Evolutionary conservation across 345 rosid genomes (phyloP), one percentile per base, ranked within the genome.

Genomic region (Turnera subulata): DNA sequence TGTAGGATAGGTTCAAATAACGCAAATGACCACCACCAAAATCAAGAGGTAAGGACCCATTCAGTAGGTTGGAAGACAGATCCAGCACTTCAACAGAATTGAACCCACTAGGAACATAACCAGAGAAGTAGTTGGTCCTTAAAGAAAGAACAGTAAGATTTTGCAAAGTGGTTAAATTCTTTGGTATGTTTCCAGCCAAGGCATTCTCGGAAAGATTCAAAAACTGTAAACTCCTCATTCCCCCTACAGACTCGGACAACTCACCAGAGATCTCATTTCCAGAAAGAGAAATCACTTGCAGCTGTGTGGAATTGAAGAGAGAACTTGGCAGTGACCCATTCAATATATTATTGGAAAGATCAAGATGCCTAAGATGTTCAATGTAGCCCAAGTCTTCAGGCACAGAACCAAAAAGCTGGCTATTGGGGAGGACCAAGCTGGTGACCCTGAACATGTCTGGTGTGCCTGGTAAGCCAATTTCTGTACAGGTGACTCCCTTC

Each of bases 121-220:
- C 91, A 14, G 81, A 83, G 20, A 87, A 83, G 46, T 77, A 76
- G 48, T 91, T 91, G 46, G 78, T 58, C 52, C 80, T 64, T 44
- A 91, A 56, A 51, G 97, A 91, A 69, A 85, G 49, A 43, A 80
- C 82, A 0, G 90, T 79, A 40, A 91, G 70, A 65, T 85, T 88
- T 33, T 72, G 62, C 54, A 88, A 48, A 62, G 61, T 53, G 5
- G 84, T 68, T 56, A 86, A 54, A 65, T 24, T 78, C 55, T 10
- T 51, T 0, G 96, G 98, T 11, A 86, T 49, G 5, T 70, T 58
- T 14, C 98, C 95, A 1, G 85, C 72, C 32, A 89, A 76, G 38
- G 91, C 89, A 64, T 89, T 92, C 16, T 77, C 84, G 0, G 97
- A 84, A 58, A 93, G 86, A 68, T 92, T 84, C 76, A 92, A 43